These are phyloP conservation scores for Orobanche coerulescens DNA, from an alignment of 257 asterid genomes.

Conservation along the genomic window DNA sequence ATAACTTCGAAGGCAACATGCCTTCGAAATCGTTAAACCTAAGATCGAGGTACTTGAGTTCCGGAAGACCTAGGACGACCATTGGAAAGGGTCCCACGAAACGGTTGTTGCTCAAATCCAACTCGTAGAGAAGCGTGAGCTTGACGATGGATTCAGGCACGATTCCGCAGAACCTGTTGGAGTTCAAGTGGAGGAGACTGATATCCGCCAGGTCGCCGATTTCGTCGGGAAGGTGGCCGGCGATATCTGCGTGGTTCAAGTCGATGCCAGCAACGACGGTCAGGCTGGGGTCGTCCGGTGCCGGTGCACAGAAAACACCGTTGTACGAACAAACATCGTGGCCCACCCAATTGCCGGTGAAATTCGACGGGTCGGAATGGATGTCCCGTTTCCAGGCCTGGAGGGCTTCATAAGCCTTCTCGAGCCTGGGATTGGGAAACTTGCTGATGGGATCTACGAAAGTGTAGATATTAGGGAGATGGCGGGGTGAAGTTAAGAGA, in stretches of 20 bases:
- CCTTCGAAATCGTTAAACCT: constrained; percentile 91
- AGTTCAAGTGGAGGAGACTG: constrained; percentile 65
- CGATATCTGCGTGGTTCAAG: constrained; percentile 71
- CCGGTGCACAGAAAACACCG: constrained; percentile 56
- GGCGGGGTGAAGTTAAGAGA: constrained; percentile 9
- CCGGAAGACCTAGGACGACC: constrained; percentile 43
- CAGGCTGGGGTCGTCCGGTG: constrained; percentile 43
- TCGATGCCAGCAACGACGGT: constrained; percentile 83
- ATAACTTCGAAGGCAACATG: constrained; percentile 39
- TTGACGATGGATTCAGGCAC: constrained; percentile 45
- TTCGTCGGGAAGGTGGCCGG: constrained; percentile 80
- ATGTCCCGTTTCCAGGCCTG: constrained; percentile 70
- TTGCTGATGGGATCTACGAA: background rate
- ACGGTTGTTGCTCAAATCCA: constrained; percentile 86
- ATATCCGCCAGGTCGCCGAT: constrained; percentile 55
- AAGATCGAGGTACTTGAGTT: constrained; percentile 61
- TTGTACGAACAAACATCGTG: constrained; percentile 58
- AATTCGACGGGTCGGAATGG: constrained; percentile 69
- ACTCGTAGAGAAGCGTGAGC: constrained; percentile 43
- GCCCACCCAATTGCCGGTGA: constrained; percentile 71
- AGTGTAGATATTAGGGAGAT: constrained; percentile 11
- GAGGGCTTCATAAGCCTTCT: constrained; percentile 52
- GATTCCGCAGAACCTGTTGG: constrained; percentile 82
- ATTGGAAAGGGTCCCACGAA: constrained; percentile 74
- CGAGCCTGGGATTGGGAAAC: constrained; percentile 40